A percentile compares a stretch with the other conserved stretches of the same genome.
These are phyloP conservation scores for Zoysia matrella DNA, from an alignment of 202 grass and related monocot species.

Conservation along the genomic window DNA sequence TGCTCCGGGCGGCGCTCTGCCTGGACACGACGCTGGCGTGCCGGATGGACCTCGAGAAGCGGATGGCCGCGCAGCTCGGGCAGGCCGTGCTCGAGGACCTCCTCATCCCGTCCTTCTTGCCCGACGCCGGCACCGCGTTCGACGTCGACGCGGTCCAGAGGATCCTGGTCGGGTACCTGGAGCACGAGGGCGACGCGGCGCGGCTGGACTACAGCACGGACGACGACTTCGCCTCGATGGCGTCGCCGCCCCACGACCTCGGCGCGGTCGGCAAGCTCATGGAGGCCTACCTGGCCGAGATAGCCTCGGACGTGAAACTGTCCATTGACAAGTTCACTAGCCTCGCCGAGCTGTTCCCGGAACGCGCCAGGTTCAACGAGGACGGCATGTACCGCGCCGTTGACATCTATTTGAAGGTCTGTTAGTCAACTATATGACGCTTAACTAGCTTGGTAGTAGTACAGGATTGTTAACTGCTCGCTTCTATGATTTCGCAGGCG, in stretches of 20 bases:
- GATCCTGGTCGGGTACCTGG: conserved; percentile 79
- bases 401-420: conserved; percentile 83
- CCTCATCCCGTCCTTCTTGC: conserved; percentile 60
- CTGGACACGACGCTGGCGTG: conserved; percentile 90
- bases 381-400: conserved; percentile 97
- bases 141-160: conserved; percentile 81
- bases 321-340: conserved; percentile 62
- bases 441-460: neutral
- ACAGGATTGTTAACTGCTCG: neutral
- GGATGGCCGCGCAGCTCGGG: conserved; percentile 75
- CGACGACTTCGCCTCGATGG: conserved; percentile 65
- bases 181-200: conserved; percentile 57
- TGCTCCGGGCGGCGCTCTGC: conserved; percentile 70
- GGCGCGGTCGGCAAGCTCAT: conserved; percentile 69
- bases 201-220: conserved; percentile 78
- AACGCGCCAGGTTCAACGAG: conserved; percentile 75
- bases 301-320: conserved; percentile 75
- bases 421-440: neutral
- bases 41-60: conserved; percentile 80
- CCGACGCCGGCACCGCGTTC: conserved; percentile 42
- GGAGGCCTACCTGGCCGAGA: conserved; percentile 92
- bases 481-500: conserved; percentile 41
- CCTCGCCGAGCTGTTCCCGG: conserved; percentile 74
- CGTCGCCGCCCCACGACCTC: conserved; percentile 49
- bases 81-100: conserved; percentile 86